A percentile compares a stretch with the other conserved stretches of the same genome.
Conservation (phyloP, 345 rosid genomes). For the Populus nigra region DNA sequence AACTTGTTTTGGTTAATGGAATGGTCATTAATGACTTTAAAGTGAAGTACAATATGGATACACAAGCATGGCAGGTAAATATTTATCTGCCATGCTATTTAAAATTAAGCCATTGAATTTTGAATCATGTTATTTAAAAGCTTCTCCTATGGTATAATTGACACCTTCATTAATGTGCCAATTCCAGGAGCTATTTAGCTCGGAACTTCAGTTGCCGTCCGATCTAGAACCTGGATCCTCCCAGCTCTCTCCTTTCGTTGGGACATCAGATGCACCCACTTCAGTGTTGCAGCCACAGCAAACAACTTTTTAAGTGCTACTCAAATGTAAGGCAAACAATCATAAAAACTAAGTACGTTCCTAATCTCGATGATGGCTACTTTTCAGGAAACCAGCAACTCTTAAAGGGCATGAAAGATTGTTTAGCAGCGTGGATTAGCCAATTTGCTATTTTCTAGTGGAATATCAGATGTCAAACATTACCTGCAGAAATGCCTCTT, state of each 20-base stretch:
- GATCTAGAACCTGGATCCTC: conserved; percentile 1
- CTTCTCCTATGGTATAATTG: not conserved
- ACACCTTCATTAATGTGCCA: not conserved
- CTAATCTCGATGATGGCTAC: not conserved
- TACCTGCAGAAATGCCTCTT: not conserved
- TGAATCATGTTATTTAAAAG: not conserved
- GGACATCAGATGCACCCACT: not conserved
- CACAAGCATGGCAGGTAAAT: conserved; percentile 10
- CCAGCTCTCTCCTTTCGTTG: not conserved
- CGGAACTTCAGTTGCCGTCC: not conserved
- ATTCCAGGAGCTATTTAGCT: not conserved
- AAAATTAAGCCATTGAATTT: no score
- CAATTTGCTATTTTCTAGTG: not conserved
- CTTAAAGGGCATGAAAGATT: not conserved
- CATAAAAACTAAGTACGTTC: not conserved
- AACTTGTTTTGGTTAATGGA: conserved; percentile 1
- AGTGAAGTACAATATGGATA: not conserved
- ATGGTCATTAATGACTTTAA: not conserved
- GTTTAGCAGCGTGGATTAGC: not conserved
- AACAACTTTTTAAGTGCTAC: not conserved
- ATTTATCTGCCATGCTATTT: not conserved
- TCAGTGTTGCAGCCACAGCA: not conserved
- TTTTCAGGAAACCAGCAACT: not conserved
- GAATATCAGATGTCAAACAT: not conserved
- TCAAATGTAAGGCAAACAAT: not conserved